Base-by-base conservation (phyloP, 129 eudicot species). In the Lactuca saligna region DNA sequence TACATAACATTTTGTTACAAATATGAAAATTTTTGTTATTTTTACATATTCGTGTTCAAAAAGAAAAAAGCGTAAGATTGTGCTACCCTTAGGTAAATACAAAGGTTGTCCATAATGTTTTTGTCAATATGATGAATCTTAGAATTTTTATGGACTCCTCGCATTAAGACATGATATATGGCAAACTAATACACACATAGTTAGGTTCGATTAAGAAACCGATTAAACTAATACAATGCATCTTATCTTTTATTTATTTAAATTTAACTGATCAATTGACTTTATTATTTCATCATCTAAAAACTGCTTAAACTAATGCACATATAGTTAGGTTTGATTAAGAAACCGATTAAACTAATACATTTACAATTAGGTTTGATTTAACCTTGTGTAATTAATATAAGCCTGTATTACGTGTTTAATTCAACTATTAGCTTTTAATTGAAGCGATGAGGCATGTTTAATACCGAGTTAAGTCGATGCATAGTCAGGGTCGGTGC, bases 221-320 rank as follows among this genome's bases (percentile, higher is more conserved):
- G n/a, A n/a, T n/a, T n/a, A n/a, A n/a, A n/a, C n/a, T n/a, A 16
- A 38, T 38, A 49, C 20, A 72, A 51, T 61, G 17, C 44, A 39
- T 51, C 4, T 10, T 15, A 41, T 41, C 14, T 57, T 17, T 7
- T 42, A 6, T 41, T 38, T 14, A 38, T 44, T 14, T 57, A 32
- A 12, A 31, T 59, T 32, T 44, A 5, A 31, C 8, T n/a, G 20
- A 32, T 2, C 3, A n/a, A n/a, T 35, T 17, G 50, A 50, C 39
- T 20, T 51, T 7, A 0, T 20, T 61, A 54, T 10, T 54, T 71
- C 15, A 33, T 44, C 51, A 46, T 60, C 48, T 57, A 58, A 7
- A 70, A 6, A 12, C 37, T 51, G 7, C 29, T 12, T n/a, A 70
- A 6, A 9, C 17, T n/a, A 44, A 59, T 8, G 39, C 37, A 32